Evolutionary conservation across 495 filamentous ascomycete genomes (phyloP), one percentile per base, ranked within the genome.

Genomic region (Pseudomonodictys pantanalensis): DNA sequence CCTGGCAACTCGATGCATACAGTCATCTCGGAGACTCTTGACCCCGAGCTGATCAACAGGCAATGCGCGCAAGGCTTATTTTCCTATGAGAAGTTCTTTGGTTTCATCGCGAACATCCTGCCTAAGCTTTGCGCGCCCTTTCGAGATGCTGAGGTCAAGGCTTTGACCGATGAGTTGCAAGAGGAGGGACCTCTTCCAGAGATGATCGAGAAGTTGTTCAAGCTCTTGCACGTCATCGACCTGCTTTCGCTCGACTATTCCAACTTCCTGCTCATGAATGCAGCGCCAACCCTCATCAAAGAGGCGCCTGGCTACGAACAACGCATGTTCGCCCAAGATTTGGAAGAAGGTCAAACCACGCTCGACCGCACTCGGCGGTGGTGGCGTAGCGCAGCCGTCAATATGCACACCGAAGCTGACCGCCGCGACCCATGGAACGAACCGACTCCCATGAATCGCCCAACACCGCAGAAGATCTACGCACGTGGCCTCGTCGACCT

Each of bases 81-180:
- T 70, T 96, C 95, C 0, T 96, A 97, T 69, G 87, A 92, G 63
- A 86, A 83, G 18, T 96, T 98, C 75, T 97, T 97, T 75, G 78
- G 84, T 2, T 92, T 92, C 60, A 95, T 97, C 83, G 84, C 86
- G 28, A 81, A 79, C 32, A 85, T 98, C 35, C 78, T 98, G n/a
- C 95, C 95, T 15, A 88, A 88, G 65, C 87, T 98, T 18, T 98
- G 93, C 71, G 92, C 93, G 3, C 93, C 95, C 2, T 87, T 91
- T 55, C 82, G 93, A 1, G 93, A 98, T 61, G 84, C 82, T 9
- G 86, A 90, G 66, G 89, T 96, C 42, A 89, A 91, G 67, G 83
- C 79, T 1, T 81, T 97, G 20, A 76, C 86, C 2, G 84, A 90
- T 20, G 84, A 90, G 43, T 57, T 76, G 29, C 65, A 86, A 76